Base-by-base conservation (phyloP, 306 rosid species). In the Fagus crenata region DNA sequence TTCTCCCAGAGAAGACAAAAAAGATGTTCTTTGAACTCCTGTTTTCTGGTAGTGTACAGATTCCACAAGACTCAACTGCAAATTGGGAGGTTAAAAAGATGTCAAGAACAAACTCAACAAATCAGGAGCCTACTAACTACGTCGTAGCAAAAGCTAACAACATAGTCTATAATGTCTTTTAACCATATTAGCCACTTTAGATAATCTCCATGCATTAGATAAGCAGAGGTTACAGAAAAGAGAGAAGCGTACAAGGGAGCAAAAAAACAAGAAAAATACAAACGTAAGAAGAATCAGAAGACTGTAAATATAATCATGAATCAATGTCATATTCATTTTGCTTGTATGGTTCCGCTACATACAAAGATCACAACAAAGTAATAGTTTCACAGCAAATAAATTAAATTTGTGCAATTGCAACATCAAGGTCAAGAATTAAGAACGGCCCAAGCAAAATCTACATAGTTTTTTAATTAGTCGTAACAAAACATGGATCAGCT, bases 41-140 rank as follows among this genome's bases (percentile, higher is more conserved):
- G 73, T 56, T 35, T 49, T 64, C 68, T 36, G 59, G 78, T 4
- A 46, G 70, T 74, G 81, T 17, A 80, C 74, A 87, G 77, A 71
- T 85, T 83, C 78, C 71, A 65, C 80, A 76, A 63, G 67, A 71
- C 55, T 77, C 65, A 82, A 74, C 86, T 78, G 92, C 82, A 79
- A 79, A 32, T 71, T 18, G 49, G 4, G 42, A 67, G 49, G 37
- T 71, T 36, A 80, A 49, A 36, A 76, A 65, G 59, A 75, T 40
- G 59, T 53, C 77, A 80, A 73, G 77, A 77, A 69, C 76, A 81
- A 67, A 32, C 35, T 71, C 76, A 72, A 70, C 39, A 55, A 71
- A 71, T 53, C 43, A n/a, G 71, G 75, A 80, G 65, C 15, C 76
- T 77, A 43, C 54, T 51, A 69, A 75, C 18, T 74, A 68, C 31